Evolutionary conservation across 2,329 filamentous ascomycete genomes (phyloP).

Genomic region (Samsoniella hepiali): DNA sequence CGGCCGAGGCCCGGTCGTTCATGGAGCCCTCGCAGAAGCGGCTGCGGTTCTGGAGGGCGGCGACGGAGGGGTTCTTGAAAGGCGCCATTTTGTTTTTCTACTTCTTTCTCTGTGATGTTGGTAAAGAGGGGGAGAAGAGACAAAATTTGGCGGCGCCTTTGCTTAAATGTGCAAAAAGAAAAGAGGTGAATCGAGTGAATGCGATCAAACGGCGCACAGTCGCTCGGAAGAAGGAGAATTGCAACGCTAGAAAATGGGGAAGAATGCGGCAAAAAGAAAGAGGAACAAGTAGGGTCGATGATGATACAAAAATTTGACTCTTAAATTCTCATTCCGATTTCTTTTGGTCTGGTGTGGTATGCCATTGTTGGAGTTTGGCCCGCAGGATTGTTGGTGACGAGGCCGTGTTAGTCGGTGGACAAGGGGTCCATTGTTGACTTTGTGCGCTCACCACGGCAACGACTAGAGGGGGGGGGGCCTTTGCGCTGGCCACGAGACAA

Average conservation of each 20-base stretch:
- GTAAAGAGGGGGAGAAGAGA: no score
- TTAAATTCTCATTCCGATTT: neutral
- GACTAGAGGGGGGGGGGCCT: neutral
- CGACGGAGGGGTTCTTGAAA: constrained; percentile 29
- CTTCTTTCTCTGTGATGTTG: neutral
- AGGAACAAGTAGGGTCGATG: no score
- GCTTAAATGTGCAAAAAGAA: no score
- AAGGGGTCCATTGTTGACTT: constrained; percentile 19
- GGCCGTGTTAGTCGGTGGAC: neutral
- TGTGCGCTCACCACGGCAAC: constrained; percentile 20
- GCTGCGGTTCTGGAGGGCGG: constrained; percentile 40
- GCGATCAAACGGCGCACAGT: no score
- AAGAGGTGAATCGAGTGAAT: no score
- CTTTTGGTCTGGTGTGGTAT: neutral
- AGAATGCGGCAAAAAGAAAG: no score
- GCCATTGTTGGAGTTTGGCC: neutral
- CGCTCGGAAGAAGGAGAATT: no score
- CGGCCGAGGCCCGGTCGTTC: constrained; percentile 72
- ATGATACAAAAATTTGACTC: no score
- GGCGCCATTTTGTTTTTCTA: constrained; percentile 30
- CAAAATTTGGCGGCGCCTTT: no score
- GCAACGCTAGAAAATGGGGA: no score
- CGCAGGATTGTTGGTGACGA: neutral
- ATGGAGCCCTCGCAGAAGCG: constrained; percentile 79
- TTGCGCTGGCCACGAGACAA: neutral